Base-by-base conservation (phyloP, 1,284 basidiomycete species). In the Veloboletus limbatus region DNA sequence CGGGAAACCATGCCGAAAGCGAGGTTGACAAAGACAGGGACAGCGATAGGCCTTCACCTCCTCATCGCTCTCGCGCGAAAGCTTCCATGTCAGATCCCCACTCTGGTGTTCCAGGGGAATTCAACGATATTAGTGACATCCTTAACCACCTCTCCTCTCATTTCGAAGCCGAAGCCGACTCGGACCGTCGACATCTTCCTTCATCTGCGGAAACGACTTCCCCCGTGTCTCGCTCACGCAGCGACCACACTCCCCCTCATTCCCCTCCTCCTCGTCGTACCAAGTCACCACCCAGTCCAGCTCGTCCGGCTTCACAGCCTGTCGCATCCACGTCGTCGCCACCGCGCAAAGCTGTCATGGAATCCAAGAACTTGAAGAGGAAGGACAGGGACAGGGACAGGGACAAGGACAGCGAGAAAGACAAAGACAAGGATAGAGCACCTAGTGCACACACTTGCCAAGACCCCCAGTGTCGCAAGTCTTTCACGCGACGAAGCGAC, bases 401-500 rank as follows among this genome's bases (percentile, higher is more conserved):
- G 22, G 52, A 60, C 14, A 44, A 30, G 45, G 56, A 54, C 31
- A 70, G 69, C 44, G 70, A 73, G 33, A 71, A 67, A 48, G 68
- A 64, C 28, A 66, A 61, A 51, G 68, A 64, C 30, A 66, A 62
- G 53, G 62, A 63, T 21, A 64, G 49, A 35, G 27, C 20, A 8
- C 45, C 56, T 14, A 60, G 70, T 48, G 54, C 69, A 10, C 79
- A 81, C 55, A 78, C 67, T 43, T 81, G 70, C 70, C 85, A 80
- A 49, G 73, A 79, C 53, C 82, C 82, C 27, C 73, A 81, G 40
- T 91, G 88, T 57, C 72, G 74, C 52, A 91, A 91, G 68, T 72
- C 79, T 6, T 91, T 91, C 62, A 83, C 81, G 30, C 78, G 88
- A 28, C 76, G 79, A 48, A 89, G 87, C 59, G 88, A 91, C 59